phyloP scores from a whole-genome alignment of 2,329 filamentous ascomycete genomes.

The Drechslera avenae region DNA sequence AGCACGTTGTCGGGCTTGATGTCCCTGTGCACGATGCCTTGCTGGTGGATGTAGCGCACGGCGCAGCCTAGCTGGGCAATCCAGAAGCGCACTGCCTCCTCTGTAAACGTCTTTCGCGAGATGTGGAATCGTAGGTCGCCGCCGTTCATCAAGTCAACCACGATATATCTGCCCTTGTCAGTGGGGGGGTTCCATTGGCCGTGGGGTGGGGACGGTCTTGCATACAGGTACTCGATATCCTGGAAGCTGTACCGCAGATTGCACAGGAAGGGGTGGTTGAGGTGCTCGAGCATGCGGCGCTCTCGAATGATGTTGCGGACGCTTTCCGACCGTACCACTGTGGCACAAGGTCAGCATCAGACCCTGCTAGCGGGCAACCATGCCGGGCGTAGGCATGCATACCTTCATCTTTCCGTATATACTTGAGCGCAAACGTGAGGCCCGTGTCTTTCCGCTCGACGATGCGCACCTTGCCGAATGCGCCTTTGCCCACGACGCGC shows the following conservation, averaged over 20 bases:
- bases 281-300: conserved; percentile 94
- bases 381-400: conserved; percentile 39
- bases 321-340: conserved; percentile 95
- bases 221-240: conserved; percentile 97
- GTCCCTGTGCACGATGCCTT: conserved; percentile 51
- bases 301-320: conserved; percentile 98
- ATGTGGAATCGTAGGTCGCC: conserved; percentile 98
- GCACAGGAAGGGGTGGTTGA: conserved; percentile 97
- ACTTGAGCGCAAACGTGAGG: conserved; percentile 94
- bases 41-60: conserved; percentile 60
- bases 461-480: conserved; percentile 98
- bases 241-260: conserved; percentile 99
- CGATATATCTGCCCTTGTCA: conserved; percentile 69
- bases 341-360: conserved; percentile 38
- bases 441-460: conserved; percentile 96
- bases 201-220: conserved; percentile 8
- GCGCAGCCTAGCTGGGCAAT: conserved; percentile 93
- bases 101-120: conserved; percentile 95
- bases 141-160: conserved; percentile 97
- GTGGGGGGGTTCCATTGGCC: neutral
- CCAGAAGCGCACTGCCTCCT: conserved; percentile 97
- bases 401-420: conserved; percentile 99
- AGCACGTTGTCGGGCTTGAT: conserved; percentile 52
- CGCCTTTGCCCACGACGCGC: conserved; percentile 94
- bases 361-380: conserved; percentile 10